Conservation (phyloP, 1,284 basidiomycete species). For the Cerrena zonata region DNA sequence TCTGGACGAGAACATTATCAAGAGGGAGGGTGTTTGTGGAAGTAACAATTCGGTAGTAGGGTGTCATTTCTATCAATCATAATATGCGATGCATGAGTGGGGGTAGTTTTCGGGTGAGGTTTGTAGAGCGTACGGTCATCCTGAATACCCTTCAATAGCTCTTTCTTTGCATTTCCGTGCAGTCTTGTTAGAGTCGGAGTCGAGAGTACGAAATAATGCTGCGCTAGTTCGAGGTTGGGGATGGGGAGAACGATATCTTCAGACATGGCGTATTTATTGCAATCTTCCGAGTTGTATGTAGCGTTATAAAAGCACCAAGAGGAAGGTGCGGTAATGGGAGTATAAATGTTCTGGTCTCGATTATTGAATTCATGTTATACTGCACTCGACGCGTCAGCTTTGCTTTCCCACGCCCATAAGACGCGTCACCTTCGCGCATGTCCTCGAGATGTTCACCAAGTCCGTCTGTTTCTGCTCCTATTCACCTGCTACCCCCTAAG, state of each 20-base stretch:
- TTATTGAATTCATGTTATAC: background rate
- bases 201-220: constrained; percentile 71
- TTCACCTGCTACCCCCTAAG: constrained; percentile 10
- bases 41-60: constrained; percentile 64
- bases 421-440: constrained; percentile 36
- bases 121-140: constrained; percentile 64
- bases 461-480: too few relatives aligned
- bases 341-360: background rate
- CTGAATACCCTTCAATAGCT: constrained; percentile 73
- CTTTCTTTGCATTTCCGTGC: constrained; percentile 61
- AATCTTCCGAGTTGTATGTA: background rate
- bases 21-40: constrained; percentile 41
- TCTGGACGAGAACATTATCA: constrained; percentile 57
- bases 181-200: constrained; percentile 55
- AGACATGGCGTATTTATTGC: constrained; percentile 54
- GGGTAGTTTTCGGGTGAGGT: too few relatives aligned
- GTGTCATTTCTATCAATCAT: constrained; percentile 65
- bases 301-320: too few relatives aligned
- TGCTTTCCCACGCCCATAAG: constrained; percentile 27
- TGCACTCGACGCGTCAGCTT: constrained; percentile 28
- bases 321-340: background rate
- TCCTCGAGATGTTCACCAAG: constrained; percentile 7
- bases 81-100: background rate
- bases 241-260: constrained; percentile 81
- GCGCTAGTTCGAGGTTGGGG: constrained; percentile 77